These are phyloP conservation scores for Epichloe elymi DNA, from an alignment of 2,329 filamentous ascomycete species.

Conservation along the genomic window DNA sequence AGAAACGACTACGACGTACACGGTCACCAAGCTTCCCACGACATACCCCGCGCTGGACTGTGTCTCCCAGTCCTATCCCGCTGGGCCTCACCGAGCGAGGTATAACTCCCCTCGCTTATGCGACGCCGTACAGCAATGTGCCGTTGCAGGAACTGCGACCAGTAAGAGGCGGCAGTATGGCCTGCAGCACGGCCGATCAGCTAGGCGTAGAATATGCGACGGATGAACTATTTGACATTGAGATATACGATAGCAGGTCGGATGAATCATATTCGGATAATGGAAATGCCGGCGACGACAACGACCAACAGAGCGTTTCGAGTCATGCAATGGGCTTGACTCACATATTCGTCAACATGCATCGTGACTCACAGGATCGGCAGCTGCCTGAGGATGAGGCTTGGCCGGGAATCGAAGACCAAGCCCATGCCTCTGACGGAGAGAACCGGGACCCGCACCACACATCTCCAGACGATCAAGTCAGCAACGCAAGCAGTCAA, in stretches of 20 bases:
- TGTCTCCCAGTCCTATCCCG: constrained; percentile 31
- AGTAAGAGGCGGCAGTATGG: constrained; percentile 16
- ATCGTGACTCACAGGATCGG: constrained; percentile 14
- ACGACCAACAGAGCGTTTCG: constrained; percentile 13
- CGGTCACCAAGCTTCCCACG: constrained; percentile 42
- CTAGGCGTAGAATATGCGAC: constrained; percentile 19
- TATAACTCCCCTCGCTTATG: constrained; percentile 55
- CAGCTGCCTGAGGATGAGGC: constrained; percentile 39
- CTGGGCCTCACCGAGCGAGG: constrained; percentile 21
- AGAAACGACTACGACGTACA: constrained; percentile 40
- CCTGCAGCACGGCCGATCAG: constrained; percentile 16
- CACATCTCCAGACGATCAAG: constrained; percentile 14
- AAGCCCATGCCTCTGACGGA: constrained; percentile 29
- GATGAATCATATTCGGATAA: constrained; percentile 21
- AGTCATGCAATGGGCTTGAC: constrained; percentile 17
- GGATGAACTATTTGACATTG: constrained; percentile 22
- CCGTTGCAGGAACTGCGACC: constrained; percentile 29
- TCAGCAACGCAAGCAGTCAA: constrained; percentile 32
- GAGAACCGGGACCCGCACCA: constrained; percentile 37
- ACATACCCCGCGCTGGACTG: constrained; percentile 43
- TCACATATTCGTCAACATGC: constrained; percentile 5
- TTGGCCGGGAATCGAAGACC: constrained; percentile 44
- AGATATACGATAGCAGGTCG: constrained; percentile 22
- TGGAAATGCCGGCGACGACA: constrained; percentile 12
- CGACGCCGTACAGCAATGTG: constrained; percentile 58